phyloP scores from a whole-genome alignment of 805 yeast species.

The Komagataella ulmi region DNA sequence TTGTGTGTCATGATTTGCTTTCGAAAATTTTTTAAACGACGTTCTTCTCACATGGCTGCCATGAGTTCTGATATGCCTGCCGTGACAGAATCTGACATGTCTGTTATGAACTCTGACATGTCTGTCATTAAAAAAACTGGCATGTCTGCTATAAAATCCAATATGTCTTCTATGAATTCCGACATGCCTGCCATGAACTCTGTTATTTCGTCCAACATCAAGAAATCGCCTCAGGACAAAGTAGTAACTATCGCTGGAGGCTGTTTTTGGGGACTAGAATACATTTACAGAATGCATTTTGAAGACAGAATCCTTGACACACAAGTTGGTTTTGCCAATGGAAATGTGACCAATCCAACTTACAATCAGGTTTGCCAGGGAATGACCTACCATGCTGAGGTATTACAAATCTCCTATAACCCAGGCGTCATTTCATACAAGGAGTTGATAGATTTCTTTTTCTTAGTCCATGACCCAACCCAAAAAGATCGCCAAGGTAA shows the following conservation, averaged over 20 bases:
- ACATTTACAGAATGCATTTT: slow-evolving; percentile 62
- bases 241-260: slow-evolving; percentile 47
- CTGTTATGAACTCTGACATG: no score
- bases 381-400: slow-evolving; percentile 70
- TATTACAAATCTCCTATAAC: slow-evolving; percentile 71
- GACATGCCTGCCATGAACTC: no score
- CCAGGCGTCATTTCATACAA: slow-evolving; percentile 44
- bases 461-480: slow-evolving; percentile 91
- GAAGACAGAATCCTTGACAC: slow-evolving; percentile 55
- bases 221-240: slow-evolving; percentile 25
- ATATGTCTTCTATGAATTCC: no score
- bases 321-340: slow-evolving; percentile 88
- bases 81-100: no score
- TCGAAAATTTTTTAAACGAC: no score
- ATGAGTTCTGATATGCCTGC: no score
- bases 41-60: no score
- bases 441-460: slow-evolving; percentile 71
- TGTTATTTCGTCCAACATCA: slow-evolving; percentile 3
- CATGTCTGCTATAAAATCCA: no score
- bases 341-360: slow-evolving; percentile 35
- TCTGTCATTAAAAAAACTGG: no score
- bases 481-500: slow-evolving; percentile 74
- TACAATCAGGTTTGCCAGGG: slow-evolving; percentile 71
- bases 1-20: no score
- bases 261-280: slow-evolving; percentile 88